Conservation (phyloP, 2,329 filamentous ascomycete genomes). For the Fusarium solani-melongenae region DNA sequence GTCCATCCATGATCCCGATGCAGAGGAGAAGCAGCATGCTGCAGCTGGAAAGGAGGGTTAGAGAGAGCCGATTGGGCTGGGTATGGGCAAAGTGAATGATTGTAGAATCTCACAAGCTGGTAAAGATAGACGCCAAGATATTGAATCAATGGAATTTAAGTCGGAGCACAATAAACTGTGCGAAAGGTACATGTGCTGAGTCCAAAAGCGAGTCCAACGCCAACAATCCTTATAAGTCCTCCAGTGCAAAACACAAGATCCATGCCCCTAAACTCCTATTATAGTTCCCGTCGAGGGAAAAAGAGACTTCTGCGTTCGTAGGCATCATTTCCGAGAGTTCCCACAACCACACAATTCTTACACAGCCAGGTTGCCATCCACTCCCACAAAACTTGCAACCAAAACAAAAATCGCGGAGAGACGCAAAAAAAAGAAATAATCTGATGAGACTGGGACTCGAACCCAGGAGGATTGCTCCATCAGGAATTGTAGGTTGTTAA, state of each 20-base stretch:
- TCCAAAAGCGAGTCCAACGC: constrained; percentile 12
- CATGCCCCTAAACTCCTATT: constrained; percentile 29
- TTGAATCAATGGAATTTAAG: not conserved
- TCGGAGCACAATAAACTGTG: constrained; percentile 1
- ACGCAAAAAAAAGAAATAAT: constrained; percentile 25
- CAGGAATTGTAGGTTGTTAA: constrained; percentile 38
- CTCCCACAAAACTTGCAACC: not conserved
- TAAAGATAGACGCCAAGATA: not conserved
- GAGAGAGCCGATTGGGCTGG: not conserved
- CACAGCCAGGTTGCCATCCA: not conserved
- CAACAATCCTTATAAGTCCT: constrained; percentile 7
- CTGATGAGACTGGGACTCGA: constrained; percentile 43
- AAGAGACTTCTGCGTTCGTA: not conserved
- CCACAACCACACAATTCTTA: not conserved
- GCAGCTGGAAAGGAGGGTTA: constrained; percentile 33
- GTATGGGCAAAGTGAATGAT: not conserved
- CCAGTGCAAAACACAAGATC: not conserved
- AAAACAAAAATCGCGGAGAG: constrained; percentile 8
- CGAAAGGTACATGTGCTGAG: not conserved
- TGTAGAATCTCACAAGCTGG: not conserved
- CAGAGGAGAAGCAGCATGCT: constrained; percentile 44
- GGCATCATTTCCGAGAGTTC: not conserved
- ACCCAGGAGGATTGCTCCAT: constrained; percentile 44
- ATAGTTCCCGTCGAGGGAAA: constrained; percentile 5
- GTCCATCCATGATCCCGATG: constrained; percentile 52